Base-by-base conservation (phyloP, 225 moss, liverwort and hornwort genomes). In the Rhytidiadelphus loreus region DNA sequence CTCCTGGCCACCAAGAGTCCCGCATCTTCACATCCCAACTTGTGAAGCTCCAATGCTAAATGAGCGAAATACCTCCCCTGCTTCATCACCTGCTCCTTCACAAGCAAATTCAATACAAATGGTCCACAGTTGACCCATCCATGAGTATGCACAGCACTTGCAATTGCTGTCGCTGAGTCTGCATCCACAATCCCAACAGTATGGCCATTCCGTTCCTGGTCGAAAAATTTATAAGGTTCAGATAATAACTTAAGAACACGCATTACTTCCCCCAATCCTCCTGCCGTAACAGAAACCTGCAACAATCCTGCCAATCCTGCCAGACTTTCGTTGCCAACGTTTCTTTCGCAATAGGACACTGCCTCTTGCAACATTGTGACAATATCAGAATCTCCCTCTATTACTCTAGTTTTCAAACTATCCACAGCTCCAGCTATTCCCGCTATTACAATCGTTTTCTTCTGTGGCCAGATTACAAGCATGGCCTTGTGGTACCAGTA, bases 41-140 rank as follows among this genome's bases (percentile, higher is more conserved):
- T 82, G 39, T 87, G 84, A 78, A 90, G 85, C 41, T 88, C 90
- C 88, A 83, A 61, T 65, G 88, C 86, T 37, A 92, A 56, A 32
- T 59, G 83, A 39, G 88, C 65, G 80, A 88, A 89, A 88, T 43
- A 84, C 28, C 41, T 61, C 61, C 83, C 86, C 50, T 92, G 66
- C 81, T 58, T 60, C 32, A 39, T 46, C 72, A 65, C 88, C 55
- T 58, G 59, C 32, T 88, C 65, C 57, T 88, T 52, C 22, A 21
- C 55, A 17, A 90, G 82, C 39, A 87, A 35, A 13, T 78, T 83
- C 77, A 55, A 81, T 32, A 90, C n/a, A 33, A 23, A n/a, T 32
- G 48, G 33, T 41, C 35, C 83, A 74, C 80, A 88, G 5, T 73
- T 43, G 52, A 29, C 86, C 88, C 90, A 92, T 72, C 86, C 90